Conservation (phyloP, 2,329 filamentous ascomycete genomes). For the Colletotrichum godetiae region DNA sequence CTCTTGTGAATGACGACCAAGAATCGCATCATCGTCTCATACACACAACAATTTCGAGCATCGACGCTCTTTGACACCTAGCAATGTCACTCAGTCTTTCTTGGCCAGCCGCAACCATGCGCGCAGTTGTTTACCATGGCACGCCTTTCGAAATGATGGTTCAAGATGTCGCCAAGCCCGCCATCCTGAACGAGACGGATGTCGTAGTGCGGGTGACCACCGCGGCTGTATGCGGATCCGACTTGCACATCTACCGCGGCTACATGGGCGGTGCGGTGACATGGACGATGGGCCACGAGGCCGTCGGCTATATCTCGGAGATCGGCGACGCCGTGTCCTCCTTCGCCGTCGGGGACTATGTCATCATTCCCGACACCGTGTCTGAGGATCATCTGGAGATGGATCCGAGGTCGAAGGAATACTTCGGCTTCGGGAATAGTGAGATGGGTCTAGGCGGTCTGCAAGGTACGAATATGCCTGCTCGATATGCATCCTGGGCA, state of each 20-base stretch:
- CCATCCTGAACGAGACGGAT: conserved; percentile 41
- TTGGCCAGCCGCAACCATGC: background rate
- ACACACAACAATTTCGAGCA: background rate
- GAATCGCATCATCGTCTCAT: too few species aligned
- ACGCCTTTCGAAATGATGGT: conserved; percentile 31
- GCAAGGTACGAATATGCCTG: conserved; percentile 5
- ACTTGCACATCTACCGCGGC: too few species aligned
- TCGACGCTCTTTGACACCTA: background rate
- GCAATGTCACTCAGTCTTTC: background rate
- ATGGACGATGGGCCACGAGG: too few species aligned
- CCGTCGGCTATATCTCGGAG: too few species aligned
- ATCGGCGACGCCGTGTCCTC: conserved; percentile 48
- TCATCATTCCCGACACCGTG: conserved; percentile 46
- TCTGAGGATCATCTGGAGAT: background rate
- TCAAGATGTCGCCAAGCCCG: conserved; percentile 33
- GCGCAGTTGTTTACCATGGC: conserved; percentile 40
- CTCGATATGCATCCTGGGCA: background rate
- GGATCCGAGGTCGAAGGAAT: background rate
- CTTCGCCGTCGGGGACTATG: conserved; percentile 50
- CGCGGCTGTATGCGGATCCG: conserved; percentile 47
- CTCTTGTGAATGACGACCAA: too few species aligned
- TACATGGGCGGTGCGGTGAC: too few species aligned
- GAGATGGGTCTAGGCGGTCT: conserved; percentile 3
- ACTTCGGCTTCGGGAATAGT: conserved; percentile 13
- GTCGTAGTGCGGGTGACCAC: conserved; percentile 47